Percentiles rank a stretch among this genome's conserved stretches.
These are phyloP conservation scores for Kregervanrija fluxuum DNA, from an alignment of 805 yeast genomes.

Conservation along the genomic window DNA sequence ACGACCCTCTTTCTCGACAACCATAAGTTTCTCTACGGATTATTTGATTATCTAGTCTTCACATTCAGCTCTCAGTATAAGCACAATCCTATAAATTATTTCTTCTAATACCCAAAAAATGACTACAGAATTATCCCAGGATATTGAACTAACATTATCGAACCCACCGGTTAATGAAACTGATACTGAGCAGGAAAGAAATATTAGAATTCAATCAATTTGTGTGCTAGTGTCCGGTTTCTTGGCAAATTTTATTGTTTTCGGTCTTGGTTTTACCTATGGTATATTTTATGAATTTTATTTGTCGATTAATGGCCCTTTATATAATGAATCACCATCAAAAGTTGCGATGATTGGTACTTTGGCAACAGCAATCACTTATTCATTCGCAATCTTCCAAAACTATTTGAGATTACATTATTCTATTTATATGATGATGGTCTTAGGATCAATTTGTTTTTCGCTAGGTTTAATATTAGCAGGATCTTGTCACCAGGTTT, in stretches of 20 bases:
- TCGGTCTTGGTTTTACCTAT: constrained; percentile 31
- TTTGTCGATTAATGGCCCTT: constrained; percentile 25
- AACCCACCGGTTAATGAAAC: no score
- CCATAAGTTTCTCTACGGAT: no score
- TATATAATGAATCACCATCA: constrained; percentile 18
- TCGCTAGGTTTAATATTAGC: constrained; percentile 26
- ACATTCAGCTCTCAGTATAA: neutral
- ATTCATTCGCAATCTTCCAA: constrained; percentile 24
- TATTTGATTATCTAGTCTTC: no score
- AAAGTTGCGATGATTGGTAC: constrained; percentile 30
- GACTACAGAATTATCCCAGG: no score
- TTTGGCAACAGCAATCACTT: constrained; percentile 26
- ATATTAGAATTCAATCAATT: neutral
- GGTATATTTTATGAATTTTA: constrained; percentile 34
- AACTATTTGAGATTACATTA: constrained; percentile 15
- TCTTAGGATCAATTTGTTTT: constrained; percentile 22
- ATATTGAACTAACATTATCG: no score
- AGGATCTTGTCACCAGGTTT: constrained; percentile 9
- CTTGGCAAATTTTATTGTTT: constrained; percentile 25
- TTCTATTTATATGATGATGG: constrained; percentile 21
- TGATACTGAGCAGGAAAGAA: no score
- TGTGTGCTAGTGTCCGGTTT: constrained; percentile 1
- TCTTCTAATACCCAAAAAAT: no score
- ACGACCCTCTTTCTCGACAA: no score
- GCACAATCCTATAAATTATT: neutral